Percentiles rank a stretch among this genome's conserved stretches.
These are phyloP conservation scores for Periglandula ipomoeae DNA, from an alignment of 2,329 filamentous ascomycete species.

Conservation along the genomic window DNA sequence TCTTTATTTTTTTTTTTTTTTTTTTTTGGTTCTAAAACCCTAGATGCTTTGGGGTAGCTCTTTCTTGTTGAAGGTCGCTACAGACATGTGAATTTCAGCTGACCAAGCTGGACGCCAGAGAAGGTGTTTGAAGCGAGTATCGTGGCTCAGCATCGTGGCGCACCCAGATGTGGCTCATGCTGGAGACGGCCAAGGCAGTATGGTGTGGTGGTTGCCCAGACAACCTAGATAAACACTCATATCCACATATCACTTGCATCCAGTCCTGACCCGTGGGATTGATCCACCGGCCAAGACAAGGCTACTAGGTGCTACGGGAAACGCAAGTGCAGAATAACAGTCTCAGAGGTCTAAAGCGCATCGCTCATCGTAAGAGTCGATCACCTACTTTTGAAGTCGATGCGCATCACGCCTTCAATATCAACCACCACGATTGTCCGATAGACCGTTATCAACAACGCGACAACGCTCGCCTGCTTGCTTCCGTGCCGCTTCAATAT, in stretches of 20 bases:
- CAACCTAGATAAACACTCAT: constrained; percentile 10
- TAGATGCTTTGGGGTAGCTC: background rate
- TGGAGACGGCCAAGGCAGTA: background rate
- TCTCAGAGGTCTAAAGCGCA: no score
- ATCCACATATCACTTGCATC: background rate
- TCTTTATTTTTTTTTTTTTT: background rate
- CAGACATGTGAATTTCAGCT: constrained; percentile 7
- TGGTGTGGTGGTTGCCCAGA: constrained; percentile 5
- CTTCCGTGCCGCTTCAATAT: constrained; percentile 21
- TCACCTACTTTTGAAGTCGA: no score
- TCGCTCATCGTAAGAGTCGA: background rate
- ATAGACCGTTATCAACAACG: constrained; percentile 16
- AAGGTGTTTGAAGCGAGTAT: background rate
- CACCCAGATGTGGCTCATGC: constrained; percentile 2
- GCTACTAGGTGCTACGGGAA: background rate
- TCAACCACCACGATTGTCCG: constrained; percentile 7
- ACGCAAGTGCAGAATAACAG: background rate
- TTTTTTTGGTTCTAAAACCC: background rate
- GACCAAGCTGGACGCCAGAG: background rate
- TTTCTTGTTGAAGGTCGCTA: background rate
- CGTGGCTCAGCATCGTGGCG: no score
- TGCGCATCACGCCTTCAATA: no score
- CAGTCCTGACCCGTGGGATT: background rate
- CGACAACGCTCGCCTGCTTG: constrained; percentile 29
- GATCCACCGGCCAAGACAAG: constrained; percentile 5